Percentiles rank a stretch among this genome's conserved stretches.
These are phyloP conservation scores for Waltergamsia citrina DNA, from an alignment of 2,329 filamentous ascomycete species.

Conservation along the genomic window DNA sequence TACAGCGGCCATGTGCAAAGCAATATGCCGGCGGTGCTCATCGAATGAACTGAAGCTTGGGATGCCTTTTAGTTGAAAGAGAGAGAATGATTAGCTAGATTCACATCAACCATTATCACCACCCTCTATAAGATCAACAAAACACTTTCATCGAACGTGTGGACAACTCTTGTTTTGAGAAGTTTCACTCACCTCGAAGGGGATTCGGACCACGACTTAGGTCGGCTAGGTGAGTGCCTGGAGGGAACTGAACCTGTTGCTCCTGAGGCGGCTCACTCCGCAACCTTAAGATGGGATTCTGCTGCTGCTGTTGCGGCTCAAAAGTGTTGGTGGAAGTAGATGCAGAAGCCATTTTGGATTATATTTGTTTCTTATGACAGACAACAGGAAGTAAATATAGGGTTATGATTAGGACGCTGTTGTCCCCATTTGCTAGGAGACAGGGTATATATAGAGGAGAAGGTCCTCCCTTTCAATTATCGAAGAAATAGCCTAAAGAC, in stretches of 20 bases:
- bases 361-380: no score
- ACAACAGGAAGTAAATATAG: no score
- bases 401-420: no score
- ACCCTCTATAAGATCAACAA: background rate
- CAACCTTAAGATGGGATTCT: constrained; percentile 3
- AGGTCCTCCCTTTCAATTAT: no score
- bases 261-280: background rate
- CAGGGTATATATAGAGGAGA: no score
- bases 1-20: constrained; percentile 55
- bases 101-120: background rate
- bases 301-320: constrained; percentile 1
- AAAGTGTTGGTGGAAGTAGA: background rate
- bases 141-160: background rate
- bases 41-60: constrained; percentile 28
- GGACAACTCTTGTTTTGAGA: background rate
- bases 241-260: constrained; percentile 6
- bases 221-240: constrained; percentile 3
- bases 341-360: constrained; percentile 1
- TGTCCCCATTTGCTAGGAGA: no score
- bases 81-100: no score
- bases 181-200: constrained; percentile 8
- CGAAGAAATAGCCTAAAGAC: no score
- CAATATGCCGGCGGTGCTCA: constrained; percentile 49
- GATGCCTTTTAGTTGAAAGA: no score
- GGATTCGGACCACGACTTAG: constrained; percentile 14